Evolutionary conservation across 2,329 filamentous ascomycete genomes (phyloP).

Genomic region (Neodidymelliopsis sp.): DNA sequence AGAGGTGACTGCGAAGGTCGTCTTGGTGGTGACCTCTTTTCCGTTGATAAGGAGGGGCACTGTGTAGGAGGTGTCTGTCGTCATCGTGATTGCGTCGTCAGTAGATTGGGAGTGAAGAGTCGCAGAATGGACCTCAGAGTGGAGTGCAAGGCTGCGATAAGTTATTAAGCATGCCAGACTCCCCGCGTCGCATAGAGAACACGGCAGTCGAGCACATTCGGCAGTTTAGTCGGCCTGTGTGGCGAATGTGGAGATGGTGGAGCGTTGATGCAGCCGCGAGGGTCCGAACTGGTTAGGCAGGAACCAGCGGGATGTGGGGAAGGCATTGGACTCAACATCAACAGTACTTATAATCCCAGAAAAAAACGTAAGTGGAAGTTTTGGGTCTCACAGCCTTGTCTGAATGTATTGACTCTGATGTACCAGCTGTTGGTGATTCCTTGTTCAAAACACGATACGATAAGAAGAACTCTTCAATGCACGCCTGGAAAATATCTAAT

Average conservation of each 20-base stretch:
- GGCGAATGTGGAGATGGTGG: slow-evolving; percentile 6
- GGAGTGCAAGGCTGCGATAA: background rate
- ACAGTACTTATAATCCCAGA: no score
- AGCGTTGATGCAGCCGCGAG: background rate
- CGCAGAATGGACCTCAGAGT: background rate
- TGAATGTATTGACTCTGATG: no score
- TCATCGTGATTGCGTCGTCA: background rate
- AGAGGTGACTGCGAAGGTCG: slow-evolving; percentile 64
- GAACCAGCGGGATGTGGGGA: slow-evolving; percentile 1
- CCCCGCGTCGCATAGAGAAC: background rate
- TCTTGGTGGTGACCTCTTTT: slow-evolving; percentile 56
- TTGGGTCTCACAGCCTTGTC: no score
- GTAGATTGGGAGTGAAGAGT: background rate
- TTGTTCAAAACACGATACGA: no score
- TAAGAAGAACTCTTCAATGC: no score
- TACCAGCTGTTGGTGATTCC: no score
- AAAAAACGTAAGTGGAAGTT: no score
- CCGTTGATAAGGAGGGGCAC: slow-evolving; percentile 60
- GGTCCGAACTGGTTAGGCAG: background rate
- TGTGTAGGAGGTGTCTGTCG: slow-evolving; percentile 36
- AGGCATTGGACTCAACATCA: no score
- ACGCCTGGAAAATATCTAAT: no score
- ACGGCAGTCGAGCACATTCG: slow-evolving; percentile 1
- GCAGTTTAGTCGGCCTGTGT: slow-evolving; percentile 3
- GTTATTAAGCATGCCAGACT: background rate